phyloP scores from a whole-genome alignment of 2,329 filamentous ascomycete species.

The Lachnellula subtilissima region DNA sequence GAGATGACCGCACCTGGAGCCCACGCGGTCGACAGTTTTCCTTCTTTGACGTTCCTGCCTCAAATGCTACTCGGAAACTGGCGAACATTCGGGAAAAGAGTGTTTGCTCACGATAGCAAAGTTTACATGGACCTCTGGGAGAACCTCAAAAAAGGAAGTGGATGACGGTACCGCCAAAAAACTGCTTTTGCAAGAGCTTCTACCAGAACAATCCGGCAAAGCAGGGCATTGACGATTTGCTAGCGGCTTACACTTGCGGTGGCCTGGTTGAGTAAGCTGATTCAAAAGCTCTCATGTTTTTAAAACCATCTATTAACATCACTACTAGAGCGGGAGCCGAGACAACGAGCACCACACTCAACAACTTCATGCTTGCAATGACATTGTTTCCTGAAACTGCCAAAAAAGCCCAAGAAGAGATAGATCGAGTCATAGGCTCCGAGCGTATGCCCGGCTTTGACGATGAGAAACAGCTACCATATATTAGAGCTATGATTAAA shows the following conservation, averaged over 20 bases:
- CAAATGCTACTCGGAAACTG: conserved; percentile 22
- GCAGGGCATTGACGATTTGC: conserved; percentile 38
- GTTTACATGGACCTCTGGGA: conserved; percentile 34
- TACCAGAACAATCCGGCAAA: conserved; percentile 35
- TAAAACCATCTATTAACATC: too few species aligned
- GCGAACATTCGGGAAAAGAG: conserved; percentile 12
- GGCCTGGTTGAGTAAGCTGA: conserved; percentile 36
- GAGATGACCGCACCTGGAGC: conserved; percentile 35
- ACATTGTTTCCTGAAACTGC: conserved; percentile 34
- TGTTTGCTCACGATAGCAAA: conserved; percentile 17
- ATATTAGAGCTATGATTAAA: conserved; percentile 38
- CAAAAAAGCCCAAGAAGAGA: conserved; percentile 35
- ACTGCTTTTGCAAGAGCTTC: conserved; percentile 42
- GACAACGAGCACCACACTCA: conserved; percentile 29
- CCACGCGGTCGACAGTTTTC: conserved; percentile 35
- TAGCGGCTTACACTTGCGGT: conserved; percentile 41
- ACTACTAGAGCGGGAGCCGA: conserved; percentile 20
- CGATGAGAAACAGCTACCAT: conserved; percentile 37
- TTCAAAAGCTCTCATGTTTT: too few species aligned
- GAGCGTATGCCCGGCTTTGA: conserved; percentile 33
- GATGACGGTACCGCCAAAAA: conserved; percentile 30
- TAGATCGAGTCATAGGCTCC: conserved; percentile 36
- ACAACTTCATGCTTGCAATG: conserved; percentile 35
- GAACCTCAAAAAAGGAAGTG: conserved; percentile 32
- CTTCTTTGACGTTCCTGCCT: conserved; percentile 28